Evolutionary conservation across 2,329 filamentous ascomycete genomes (phyloP).

Genomic region (Penicillium vulpinum): DNA sequence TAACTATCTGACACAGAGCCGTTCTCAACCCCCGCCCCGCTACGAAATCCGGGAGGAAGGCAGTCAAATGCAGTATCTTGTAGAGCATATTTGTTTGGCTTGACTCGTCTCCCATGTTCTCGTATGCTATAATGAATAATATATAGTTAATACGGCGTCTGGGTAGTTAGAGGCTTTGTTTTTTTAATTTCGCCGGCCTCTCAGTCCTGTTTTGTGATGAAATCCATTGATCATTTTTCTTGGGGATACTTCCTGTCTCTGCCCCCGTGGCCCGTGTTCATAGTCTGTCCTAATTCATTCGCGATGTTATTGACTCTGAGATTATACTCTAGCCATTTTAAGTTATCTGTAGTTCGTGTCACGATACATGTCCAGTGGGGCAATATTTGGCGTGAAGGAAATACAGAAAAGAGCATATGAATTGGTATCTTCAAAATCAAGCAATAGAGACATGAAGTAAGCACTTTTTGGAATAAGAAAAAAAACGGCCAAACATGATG

Average conservation of each 20-base stretch:
- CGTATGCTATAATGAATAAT: conserved; percentile 38
- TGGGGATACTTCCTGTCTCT: conserved; percentile 9
- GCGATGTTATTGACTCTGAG: conserved; percentile 5
- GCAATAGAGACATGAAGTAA: conserved; percentile 13
- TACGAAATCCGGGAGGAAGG: conserved; percentile 44
- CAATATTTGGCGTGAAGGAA: neutral
- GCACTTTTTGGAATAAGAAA: conserved; percentile 14
- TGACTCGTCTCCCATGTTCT: conserved; percentile 21
- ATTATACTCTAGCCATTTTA: neutral
- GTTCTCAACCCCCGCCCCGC: conserved; percentile 51
- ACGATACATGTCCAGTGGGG: neutral
- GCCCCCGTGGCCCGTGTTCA: conserved; percentile 11
- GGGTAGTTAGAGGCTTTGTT: conserved; percentile 30
- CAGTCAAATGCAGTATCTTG: conserved; percentile 46
- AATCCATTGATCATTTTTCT: conserved; percentile 28
- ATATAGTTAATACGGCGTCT: conserved; percentile 43
- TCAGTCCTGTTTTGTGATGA: conserved; percentile 25
- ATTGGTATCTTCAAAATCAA: conserved; percentile 16
- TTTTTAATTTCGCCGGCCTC: conserved; percentile 18
- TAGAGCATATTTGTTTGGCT: conserved; percentile 29
- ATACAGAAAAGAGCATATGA: conserved; percentile 5
- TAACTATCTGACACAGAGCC: conserved; percentile 34
- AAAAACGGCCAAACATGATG: conserved; percentile 4
- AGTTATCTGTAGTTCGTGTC: neutral
- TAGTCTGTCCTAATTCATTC: conserved; percentile 2